A percentile compares a stretch with the other conserved stretches of the same genome.
phyloP scores from a whole-genome alignment of 139 green algal genomes.

The Picochlorum costavermella region DNA sequence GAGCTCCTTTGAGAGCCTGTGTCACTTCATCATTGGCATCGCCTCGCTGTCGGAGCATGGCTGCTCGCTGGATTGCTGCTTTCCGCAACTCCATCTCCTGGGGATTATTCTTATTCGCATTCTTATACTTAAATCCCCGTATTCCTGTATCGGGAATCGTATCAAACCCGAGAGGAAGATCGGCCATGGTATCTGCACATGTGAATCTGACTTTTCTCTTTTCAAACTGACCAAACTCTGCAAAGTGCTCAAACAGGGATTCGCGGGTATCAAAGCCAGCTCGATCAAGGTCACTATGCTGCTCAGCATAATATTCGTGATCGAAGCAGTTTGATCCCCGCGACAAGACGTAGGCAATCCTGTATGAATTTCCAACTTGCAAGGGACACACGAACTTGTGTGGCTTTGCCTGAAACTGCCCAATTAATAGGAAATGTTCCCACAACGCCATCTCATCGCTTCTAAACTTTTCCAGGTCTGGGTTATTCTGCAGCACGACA shows the following conservation, averaged over 20 bases:
- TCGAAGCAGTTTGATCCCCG: constrained; percentile 31
- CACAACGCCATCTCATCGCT: constrained; percentile 31
- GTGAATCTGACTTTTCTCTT: constrained; percentile 14
- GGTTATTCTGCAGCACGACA: constrained; percentile 16
- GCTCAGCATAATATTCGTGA: constrained; percentile 21
- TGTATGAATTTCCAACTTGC: constrained; percentile 23
- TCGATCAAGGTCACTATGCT: constrained; percentile 13
- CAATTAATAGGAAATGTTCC: constrained; percentile 58
- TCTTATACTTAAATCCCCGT: background rate
- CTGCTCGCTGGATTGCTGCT: constrained; percentile 3
- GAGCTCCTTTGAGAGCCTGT: constrained; percentile 8
- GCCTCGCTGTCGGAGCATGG: background rate
- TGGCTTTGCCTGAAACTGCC: constrained; percentile 58
- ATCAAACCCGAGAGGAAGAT: constrained; percentile 4
- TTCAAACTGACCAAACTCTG: constrained; percentile 34
- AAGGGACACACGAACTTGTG: constrained; percentile 31
- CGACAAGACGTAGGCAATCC: constrained; percentile 11
- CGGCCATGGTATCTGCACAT: constrained; percentile 10
- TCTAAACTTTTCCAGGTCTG: constrained; percentile 8
- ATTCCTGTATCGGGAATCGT: background rate
- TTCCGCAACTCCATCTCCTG: background rate
- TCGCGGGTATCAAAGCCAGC: constrained; percentile 13
- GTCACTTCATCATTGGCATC: constrained; percentile 7
- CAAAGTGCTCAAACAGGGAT: constrained; percentile 25
- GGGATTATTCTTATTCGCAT: background rate